phyloP scores from a whole-genome alignment of 495 filamentous ascomycete species.

The Penicillium manginii region DNA sequence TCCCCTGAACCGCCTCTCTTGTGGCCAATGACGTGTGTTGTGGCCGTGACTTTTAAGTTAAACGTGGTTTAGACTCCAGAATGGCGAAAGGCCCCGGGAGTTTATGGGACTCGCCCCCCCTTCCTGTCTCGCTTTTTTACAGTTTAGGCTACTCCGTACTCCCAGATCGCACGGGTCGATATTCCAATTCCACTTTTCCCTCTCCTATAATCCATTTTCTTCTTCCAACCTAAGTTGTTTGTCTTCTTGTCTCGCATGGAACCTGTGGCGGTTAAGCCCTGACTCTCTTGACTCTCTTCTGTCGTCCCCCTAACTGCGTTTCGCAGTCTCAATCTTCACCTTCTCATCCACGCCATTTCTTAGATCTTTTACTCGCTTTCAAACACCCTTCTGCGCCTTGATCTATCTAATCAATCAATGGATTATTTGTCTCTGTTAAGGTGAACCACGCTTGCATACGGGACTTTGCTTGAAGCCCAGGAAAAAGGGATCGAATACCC shows the following conservation, averaged over 20 bases:
- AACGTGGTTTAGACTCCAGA: constrained; percentile 15
- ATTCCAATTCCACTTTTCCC: background rate
- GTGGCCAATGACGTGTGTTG: constrained; percentile 23
- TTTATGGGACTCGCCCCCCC: background rate
- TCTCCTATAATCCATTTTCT: constrained; percentile 7
- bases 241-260: constrained; percentile 2
- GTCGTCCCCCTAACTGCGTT: no score
- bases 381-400: background rate
- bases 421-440: background rate
- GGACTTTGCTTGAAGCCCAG: background rate
- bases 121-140: constrained; percentile 9
- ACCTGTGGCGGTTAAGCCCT: background rate
- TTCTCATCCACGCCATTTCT: background rate
- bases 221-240: background rate
- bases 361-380: background rate
- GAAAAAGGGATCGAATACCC: constrained; percentile 5
- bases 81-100: constrained; percentile 10
- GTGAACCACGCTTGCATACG: background rate
- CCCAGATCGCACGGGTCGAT: constrained; percentile 12
- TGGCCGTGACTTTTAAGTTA: constrained; percentile 18
- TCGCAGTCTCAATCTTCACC: background rate
- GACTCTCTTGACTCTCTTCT: background rate
- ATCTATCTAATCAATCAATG: background rate
- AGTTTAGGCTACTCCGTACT: constrained; percentile 9
- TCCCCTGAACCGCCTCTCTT: constrained; percentile 16